These are phyloP conservation scores for Hyphodiscus sp. DNA, from an alignment of 2,329 filamentous ascomycete genomes.

Conservation along the genomic window DNA sequence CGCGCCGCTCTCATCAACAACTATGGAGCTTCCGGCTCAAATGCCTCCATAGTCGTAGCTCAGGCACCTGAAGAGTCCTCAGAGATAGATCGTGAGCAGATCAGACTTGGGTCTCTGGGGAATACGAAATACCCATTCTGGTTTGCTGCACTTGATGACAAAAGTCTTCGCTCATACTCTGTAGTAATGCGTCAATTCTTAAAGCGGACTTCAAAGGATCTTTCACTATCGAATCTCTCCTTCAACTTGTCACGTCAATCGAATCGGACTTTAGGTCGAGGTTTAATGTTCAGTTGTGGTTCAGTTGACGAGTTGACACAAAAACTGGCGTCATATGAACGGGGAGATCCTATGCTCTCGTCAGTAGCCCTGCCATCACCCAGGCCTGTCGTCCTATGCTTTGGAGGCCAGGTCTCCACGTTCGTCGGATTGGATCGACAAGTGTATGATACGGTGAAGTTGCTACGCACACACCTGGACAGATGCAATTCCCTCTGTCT, in stretches of 20 bases:
- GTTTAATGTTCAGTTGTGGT: conserved; percentile 23
- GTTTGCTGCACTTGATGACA: conserved; percentile 18
- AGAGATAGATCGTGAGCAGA: not conserved
- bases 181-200: conserved; percentile 6
- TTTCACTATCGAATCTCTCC: conserved; percentile 25
- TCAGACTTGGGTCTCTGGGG: too few relatives aligned
- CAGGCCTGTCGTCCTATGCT: conserved; percentile 32
- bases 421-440: conserved; percentile 7
- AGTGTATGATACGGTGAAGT: not conserved
- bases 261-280: conserved; percentile 22
- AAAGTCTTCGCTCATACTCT: conserved; percentile 18
- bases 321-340: conserved; percentile 11
- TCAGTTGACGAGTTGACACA: conserved; percentile 25
- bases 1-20: conserved; percentile 17
- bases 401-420: conserved; percentile 15
- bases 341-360: too few relatives aligned
- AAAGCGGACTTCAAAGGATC: conserved; percentile 13
- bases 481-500: not conserved
- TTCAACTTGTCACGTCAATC: conserved; percentile 30
- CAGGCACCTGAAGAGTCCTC: not conserved
- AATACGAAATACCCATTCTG: conserved; percentile 12
- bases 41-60: conserved; percentile 13
- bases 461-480: conserved; percentile 12
- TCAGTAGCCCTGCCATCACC: not conserved
- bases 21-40: conserved; percentile 22